phyloP scores from a whole-genome alignment of 805 yeast genomes.

The Candida quercuum region DNA sequence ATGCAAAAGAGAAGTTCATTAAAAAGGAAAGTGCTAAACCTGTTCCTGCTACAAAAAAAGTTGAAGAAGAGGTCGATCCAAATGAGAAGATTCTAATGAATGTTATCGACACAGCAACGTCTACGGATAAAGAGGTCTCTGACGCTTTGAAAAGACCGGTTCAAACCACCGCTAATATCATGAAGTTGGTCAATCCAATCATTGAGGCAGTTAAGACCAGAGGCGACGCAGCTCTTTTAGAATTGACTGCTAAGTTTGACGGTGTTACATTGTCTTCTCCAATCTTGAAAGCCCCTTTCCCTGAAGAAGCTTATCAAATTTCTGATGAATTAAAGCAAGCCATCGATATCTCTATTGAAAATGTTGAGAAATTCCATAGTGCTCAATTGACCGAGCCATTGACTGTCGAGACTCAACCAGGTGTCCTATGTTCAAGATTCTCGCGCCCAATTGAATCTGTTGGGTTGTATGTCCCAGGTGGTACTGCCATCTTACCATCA shows the following conservation, averaged over 20 bases:
- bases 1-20: slow-evolving; percentile 81
- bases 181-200: slow-evolving; percentile 89
- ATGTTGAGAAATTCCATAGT: slow-evolving; percentile 86
- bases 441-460: slow-evolving; percentile 92
- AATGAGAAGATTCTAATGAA: slow-evolving; percentile 23
- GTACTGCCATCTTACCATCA: slow-evolving; percentile 96
- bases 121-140: slow-evolving; percentile 41
- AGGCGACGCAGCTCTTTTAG: slow-evolving; percentile 88
- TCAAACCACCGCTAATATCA: slow-evolving; percentile 86
- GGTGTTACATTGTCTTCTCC: slow-evolving; percentile 71
- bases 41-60: slow-evolving; percentile 15
- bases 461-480: slow-evolving; percentile 97
- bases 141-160: slow-evolving; percentile 87
- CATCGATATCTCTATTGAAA: slow-evolving; percentile 82
- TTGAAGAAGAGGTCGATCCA: slow-evolving; percentile 24
- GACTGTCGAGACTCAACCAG: slow-evolving; percentile 88
- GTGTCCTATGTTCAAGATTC: slow-evolving; percentile 90
- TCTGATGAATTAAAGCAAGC: slow-evolving; percentile 74
- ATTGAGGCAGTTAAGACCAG: slow-evolving; percentile 66
- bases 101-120: slow-evolving; percentile 43
- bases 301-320: slow-evolving; percentile 66
- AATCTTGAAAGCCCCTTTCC: slow-evolving; percentile 83
- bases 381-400: slow-evolving; percentile 78
- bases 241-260: slow-evolving; percentile 87
- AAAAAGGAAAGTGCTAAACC: slow-evolving; percentile 25